Conservation (phyloP, 257 asterid species). For the Solanum ossicruentum region DNA sequence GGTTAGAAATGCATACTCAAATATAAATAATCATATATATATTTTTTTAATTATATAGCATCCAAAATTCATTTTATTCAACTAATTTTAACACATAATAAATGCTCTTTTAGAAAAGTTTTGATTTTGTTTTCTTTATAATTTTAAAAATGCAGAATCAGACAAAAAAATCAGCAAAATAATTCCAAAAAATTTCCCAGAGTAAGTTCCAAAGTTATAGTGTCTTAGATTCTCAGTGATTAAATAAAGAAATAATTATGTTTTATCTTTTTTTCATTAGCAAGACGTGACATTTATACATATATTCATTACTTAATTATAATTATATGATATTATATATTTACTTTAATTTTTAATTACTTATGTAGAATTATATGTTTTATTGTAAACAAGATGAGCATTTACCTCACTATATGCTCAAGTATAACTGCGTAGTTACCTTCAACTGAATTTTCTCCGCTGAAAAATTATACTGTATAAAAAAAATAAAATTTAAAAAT, state of each 20-base stretch:
- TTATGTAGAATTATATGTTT: not conserved
- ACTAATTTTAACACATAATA: not conserved
- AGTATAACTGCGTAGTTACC: too few species aligned
- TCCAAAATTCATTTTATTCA: not conserved
- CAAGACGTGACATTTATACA: not conserved
- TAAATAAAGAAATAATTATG: not conserved
- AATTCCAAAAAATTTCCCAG: not conserved
- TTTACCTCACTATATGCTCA: not conserved
- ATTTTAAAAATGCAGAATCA: not conserved
- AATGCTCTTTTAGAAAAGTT: not conserved
- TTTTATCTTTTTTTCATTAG: not conserved
- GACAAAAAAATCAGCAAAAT: not conserved
- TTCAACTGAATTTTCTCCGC: not conserved
- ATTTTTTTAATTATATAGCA: not conserved
- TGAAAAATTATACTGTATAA: not conserved
- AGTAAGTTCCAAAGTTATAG: not conserved
- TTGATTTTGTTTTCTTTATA: not conserved
- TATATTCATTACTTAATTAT: not conserved
- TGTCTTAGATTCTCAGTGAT: not conserved
- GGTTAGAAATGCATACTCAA: not conserved
- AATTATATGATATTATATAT: not conserved
- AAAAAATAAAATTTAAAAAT: not conserved
- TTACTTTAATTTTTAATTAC: not conserved
- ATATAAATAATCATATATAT: not conserved
- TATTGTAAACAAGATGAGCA: not conserved